These are phyloP conservation scores for Volvox reticuliferus DNA, from an alignment of 139 green algal species.

Conservation along the genomic window DNA sequence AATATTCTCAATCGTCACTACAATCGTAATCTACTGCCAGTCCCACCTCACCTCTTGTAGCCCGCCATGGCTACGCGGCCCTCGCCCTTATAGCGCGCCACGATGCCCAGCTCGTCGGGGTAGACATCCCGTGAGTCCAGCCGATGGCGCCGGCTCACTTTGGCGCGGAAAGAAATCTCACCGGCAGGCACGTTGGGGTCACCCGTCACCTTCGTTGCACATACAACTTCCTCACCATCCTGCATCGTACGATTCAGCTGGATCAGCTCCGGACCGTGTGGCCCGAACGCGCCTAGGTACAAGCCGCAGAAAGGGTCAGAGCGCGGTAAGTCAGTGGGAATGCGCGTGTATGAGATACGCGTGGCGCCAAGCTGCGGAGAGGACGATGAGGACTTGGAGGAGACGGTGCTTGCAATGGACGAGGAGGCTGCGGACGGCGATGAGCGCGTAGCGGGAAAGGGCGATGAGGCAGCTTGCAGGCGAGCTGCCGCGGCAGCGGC, in stretches of 20 bases:
- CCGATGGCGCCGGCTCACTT: conserved; percentile 65
- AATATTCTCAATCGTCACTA: too few species aligned
- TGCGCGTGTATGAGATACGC: conserved; percentile 56
- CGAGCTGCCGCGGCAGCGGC: neutral
- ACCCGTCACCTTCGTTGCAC: conserved; percentile 90
- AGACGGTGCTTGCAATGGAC: neutral
- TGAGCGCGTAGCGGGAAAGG: neutral
- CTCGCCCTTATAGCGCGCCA: conserved; percentile 83
- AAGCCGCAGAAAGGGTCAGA: conserved; percentile 80
- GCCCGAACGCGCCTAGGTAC: conserved; percentile 91
- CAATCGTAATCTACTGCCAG: too few species aligned
- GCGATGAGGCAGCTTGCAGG: neutral
- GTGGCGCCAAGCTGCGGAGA: neutral
- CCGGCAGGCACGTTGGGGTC: conserved; percentile 92
- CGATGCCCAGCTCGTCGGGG: conserved; percentile 88
- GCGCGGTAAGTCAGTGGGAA: conserved; percentile 43
- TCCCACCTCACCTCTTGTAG: conserved; percentile 57
- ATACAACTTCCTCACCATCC: conserved; percentile 79
- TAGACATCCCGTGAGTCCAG: conserved; percentile 69
- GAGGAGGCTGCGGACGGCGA: neutral
- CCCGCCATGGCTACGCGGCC: conserved; percentile 85
- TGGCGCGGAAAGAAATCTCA: conserved; percentile 84
- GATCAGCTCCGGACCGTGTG: conserved; percentile 91
- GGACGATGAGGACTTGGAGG: neutral
- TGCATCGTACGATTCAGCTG: conserved; percentile 66